Evolutionary conservation across 2,329 filamentous ascomycete genomes (phyloP).

Genomic region (Xylariaceae sp.): DNA sequence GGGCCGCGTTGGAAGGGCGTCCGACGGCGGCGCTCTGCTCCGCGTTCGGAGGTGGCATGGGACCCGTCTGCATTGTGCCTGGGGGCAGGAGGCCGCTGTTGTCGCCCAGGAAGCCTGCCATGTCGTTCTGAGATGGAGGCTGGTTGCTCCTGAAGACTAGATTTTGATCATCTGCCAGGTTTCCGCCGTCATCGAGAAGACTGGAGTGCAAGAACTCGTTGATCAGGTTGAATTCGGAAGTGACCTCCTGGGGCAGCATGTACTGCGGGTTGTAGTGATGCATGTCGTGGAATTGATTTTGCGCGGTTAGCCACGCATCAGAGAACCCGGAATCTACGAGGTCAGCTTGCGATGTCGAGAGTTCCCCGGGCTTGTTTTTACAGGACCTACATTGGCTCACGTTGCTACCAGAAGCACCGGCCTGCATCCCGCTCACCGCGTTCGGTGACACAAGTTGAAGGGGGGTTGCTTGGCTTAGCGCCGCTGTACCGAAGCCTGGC

Average conservation of each 20-base stretch:
- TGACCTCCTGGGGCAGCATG: conserved; percentile 88
- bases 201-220: conserved; percentile 95
- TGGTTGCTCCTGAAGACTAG: conserved; percentile 32
- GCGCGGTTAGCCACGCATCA: conserved; percentile 72
- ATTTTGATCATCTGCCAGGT: conserved; percentile 59
- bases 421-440: conserved; percentile 59
- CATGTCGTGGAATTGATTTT: conserved; percentile 89
- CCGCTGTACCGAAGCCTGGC: conserved; percentile 34
- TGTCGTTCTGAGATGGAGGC: conserved; percentile 30
- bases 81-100: conserved; percentile 25
- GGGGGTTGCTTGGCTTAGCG: conserved; percentile 43
- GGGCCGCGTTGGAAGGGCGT: conserved; percentile 52
- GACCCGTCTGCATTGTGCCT: conserved; percentile 28
- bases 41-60: conserved; percentile 42
- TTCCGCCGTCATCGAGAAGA: conserved; percentile 73
- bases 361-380: conserved; percentile 21
- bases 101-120: conserved; percentile 37
- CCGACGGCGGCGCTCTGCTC: conserved; percentile 49
- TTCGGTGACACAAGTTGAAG: conserved; percentile 67
- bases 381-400: conserved; percentile 66
- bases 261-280: conserved; percentile 89
- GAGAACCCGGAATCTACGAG: conserved; percentile 66
- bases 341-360: conserved; percentile 21
- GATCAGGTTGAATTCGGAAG: conserved; percentile 91
- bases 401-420: conserved; percentile 53